These are phyloP conservation scores for Dothistroma septosporum DNA, from an alignment of 2,329 filamentous ascomycete species.

Conservation along the genomic window DNA sequence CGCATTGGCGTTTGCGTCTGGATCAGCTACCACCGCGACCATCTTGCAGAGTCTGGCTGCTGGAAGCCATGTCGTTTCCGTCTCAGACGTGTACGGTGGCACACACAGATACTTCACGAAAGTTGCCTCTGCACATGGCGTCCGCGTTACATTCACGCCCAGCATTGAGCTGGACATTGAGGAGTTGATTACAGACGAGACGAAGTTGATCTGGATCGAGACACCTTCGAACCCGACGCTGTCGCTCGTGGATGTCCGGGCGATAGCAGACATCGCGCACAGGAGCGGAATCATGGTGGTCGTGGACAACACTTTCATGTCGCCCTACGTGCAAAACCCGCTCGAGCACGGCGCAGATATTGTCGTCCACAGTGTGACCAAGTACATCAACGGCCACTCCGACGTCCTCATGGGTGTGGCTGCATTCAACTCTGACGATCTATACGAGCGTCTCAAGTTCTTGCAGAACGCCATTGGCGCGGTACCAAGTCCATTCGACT, in stretches of 20 bases:
- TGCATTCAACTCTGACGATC: constrained; percentile 81
- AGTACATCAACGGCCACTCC: constrained; percentile 97
- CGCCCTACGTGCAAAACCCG: constrained; percentile 94
- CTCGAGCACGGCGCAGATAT: constrained; percentile 93
- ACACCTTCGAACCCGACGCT: constrained; percentile 92
- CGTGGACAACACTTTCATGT: constrained; percentile 99
- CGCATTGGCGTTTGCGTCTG: constrained; percentile 90
- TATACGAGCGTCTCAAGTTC: constrained; percentile 76
- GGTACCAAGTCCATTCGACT: constrained; percentile 91
- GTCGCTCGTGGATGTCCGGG: constrained; percentile 84
- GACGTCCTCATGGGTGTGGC: constrained; percentile 98
- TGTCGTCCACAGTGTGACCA: constrained; percentile 94
- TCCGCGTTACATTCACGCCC: constrained; percentile 90
- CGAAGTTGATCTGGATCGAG: constrained; percentile 96
- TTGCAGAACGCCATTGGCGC: constrained; percentile 97
- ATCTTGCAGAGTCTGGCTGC: constrained; percentile 89
- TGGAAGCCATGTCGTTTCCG: constrained; percentile 90
- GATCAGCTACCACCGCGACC: constrained; percentile 86
- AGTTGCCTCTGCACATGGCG: constrained; percentile 89
- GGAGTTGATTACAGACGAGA: constrained; percentile 79
- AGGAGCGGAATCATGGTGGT: constrained; percentile 86
- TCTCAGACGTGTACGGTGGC: constrained; percentile 96
- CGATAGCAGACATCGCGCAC: constrained; percentile 78
- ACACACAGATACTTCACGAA: constrained; percentile 99
- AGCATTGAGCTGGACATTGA: constrained; percentile 85